Evolutionary conservation across 176 grass and related monocot genomes (phyloP), one percentile per base, ranked within the genome.

Genomic region (Dactylis glomerata): DNA sequence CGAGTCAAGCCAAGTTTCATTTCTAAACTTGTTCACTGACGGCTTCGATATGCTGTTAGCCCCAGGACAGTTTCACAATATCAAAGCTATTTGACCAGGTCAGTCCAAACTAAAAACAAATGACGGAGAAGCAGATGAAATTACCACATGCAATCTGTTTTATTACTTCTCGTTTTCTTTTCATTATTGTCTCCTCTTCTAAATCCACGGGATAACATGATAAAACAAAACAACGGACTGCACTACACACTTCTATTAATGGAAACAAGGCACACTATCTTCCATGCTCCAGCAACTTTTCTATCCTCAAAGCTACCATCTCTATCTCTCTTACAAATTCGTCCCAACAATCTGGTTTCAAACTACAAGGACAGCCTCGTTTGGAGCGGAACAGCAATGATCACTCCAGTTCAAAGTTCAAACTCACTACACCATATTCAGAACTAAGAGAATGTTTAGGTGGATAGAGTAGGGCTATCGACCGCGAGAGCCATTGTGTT

Each of bases 401-500:
- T 10, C 10, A 52, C 45, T 51, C 70, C 14, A 73, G 69, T 42
- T 73, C 16, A 0, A 74, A 73, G 69, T 42, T 73, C 16, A 0
- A 74, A 74, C 71, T 74, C 71, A 32, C 45, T 32, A 51, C 45
- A 51, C 5, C 63, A 33, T 7, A 34, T 44, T 36, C 8, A 63
- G 11, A 17, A 37, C 70, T 23, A 16, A 2, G 26, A 30, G 4
- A 14, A 27, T 17, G 12, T 17, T 80, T 78, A 92, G 49, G 85
- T 52, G 23, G 82, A 79, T 19, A 98, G 16, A 7, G 87, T 61
- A 28, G 95, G 90, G 59, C 90, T 94, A 73, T 97, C 95, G 1
- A 88, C 27, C 0, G 94, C 94, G 11, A 97, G 74, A 2, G 92
- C 92, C 94, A 97, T 89, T 28, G 92, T 94, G 65, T 97, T 92